Conservation (phyloP, 345 rosid species). For the Mangifera indica region DNA sequence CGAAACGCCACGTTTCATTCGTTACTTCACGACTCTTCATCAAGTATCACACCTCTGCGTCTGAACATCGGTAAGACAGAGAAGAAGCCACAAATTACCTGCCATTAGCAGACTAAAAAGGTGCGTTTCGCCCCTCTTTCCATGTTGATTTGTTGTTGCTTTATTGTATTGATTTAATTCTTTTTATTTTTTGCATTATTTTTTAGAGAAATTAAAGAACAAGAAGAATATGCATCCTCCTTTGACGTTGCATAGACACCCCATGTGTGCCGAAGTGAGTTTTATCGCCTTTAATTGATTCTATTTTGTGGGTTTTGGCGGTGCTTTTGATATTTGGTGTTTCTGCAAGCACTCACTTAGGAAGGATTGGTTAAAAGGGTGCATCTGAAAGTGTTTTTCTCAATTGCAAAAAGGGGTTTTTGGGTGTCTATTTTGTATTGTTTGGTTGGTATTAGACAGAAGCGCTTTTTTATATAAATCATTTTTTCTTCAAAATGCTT, state of each 20-base stretch:
- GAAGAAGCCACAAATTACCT: not conserved
- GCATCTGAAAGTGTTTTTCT: not conserved
- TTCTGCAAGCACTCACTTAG: not conserved
- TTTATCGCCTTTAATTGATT: not conserved
- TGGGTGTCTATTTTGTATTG: not conserved
- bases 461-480: not conserved
- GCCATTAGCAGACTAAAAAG: not conserved
- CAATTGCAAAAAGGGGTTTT: not conserved
- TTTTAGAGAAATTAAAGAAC: not conserved
- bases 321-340: not conserved
- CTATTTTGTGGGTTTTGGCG: not conserved
- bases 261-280: conserved; percentile 88
- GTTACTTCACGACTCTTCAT: too few relatives aligned
- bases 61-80: not conserved
- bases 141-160: not conserved
- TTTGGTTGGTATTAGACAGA: not conserved
- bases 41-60: not conserved
- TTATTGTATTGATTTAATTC: not conserved
- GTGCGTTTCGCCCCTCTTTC: not conserved
- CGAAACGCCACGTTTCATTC: too few relatives aligned
- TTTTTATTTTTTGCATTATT: not conserved
- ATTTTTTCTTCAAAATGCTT: not conserved
- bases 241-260: conserved; percentile 82
- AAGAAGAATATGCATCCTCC: conserved; percentile 82
- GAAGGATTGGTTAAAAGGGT: not conserved